Conservation (phyloP, 1,139 yeast species). For the Hemisphaericaspora subhashii region DNA sequence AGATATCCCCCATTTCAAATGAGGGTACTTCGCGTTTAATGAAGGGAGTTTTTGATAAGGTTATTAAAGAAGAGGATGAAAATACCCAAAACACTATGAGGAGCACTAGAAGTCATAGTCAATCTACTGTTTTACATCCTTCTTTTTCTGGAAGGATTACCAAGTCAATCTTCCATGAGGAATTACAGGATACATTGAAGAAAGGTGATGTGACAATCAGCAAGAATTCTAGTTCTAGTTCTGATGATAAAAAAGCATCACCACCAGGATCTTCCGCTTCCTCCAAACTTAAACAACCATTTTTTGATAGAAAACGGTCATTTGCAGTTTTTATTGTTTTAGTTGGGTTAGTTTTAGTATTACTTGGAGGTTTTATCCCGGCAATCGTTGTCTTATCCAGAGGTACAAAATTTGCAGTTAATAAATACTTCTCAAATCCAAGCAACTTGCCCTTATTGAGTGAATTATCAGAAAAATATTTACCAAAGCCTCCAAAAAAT, state of each 20-base stretch:
- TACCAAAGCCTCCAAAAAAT: neutral
- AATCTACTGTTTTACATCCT: constrained; percentile 5
- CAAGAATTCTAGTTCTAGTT: neutral
- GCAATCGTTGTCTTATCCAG: constrained; percentile 19
- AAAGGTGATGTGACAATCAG: neutral
- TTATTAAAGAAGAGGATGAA: neutral
- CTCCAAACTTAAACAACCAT: neutral
- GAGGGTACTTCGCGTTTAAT: constrained; percentile 1
- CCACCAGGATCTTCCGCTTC: neutral
- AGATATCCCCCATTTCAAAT: constrained; percentile 18
- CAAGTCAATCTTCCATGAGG: constrained; percentile 4
- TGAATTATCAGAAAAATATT: constrained; percentile 11
- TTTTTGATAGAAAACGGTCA: constrained; percentile 1
- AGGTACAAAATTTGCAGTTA: constrained; percentile 23
- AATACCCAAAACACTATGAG: neutral
- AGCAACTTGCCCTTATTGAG: constrained; percentile 10
- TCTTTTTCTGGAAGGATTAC: neutral
- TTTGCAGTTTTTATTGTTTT: constrained; percentile 7
- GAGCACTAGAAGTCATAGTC: neutral
- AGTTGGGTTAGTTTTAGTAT: constrained; percentile 14
- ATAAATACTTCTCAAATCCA: constrained; percentile 18
- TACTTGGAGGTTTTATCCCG: constrained; percentile 24
- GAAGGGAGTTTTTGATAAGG: neutral
- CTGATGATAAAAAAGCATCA: constrained; percentile 2
- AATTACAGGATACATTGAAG: neutral